A percentile compares a stretch with the other conserved stretches of the same genome.
phyloP scores from a whole-genome alignment of 129 eudicot genomes.

The Arctium minus region DNA sequence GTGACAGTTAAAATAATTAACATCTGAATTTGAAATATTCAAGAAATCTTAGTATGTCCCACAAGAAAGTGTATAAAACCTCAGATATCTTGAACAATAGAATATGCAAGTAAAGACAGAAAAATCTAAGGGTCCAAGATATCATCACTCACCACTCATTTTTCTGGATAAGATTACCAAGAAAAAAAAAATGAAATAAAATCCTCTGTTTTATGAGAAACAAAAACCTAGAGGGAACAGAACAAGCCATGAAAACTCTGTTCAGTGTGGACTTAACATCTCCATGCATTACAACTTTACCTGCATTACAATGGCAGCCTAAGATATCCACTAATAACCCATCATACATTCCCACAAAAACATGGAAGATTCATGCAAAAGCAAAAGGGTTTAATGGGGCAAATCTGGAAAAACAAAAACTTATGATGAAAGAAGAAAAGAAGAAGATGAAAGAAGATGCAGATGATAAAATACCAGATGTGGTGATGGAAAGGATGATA shows the following conservation, averaged over 20 bases:
- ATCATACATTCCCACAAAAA: conserved; percentile 24
- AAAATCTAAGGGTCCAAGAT: not conserved
- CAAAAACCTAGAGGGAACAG: not conserved
- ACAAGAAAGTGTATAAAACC: not conserved
- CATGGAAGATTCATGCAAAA: conserved; percentile 51
- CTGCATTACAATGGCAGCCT: conserved; percentile 20
- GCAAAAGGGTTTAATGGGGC: conserved; percentile 65
- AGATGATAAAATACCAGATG: conserved; percentile 72
- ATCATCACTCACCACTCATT: conserved; percentile 39
- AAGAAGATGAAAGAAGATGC: conserved; percentile 35
- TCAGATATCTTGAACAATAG: not conserved
- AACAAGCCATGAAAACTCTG: conserved; percentile 56
- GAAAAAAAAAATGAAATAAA: conserved; percentile 1
- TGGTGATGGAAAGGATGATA: conserved; percentile 62
- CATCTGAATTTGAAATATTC: not conserved
- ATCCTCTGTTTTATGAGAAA: not conserved
- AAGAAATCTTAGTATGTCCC: not conserved
- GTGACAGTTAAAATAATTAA: not conserved
- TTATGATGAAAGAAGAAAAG: not conserved
- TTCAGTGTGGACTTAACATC: conserved; percentile 31
- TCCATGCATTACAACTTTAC: conserved; percentile 22
- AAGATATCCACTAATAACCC: conserved; percentile 16
- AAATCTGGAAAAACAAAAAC: conserved; percentile 16
- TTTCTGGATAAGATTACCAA: conserved; percentile 43
- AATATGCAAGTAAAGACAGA: not conserved